These are phyloP conservation scores for button mushroom (Agaricus bisporus) DNA, from an alignment of 768 basidiomycete genomes.

Conservation along the genomic window DNA sequence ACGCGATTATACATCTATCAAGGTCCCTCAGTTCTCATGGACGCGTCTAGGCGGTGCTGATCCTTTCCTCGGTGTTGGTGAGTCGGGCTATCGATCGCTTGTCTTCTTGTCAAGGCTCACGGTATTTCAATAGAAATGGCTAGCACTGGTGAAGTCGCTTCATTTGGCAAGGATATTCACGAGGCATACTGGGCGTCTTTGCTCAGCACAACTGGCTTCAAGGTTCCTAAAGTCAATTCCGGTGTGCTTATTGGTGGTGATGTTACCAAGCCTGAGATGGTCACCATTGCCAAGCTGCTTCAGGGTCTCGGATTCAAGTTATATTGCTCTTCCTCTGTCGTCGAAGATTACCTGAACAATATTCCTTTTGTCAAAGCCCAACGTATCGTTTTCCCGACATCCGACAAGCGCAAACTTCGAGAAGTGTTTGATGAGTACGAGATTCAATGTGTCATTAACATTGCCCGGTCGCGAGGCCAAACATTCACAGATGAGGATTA, in stretches of 20 bases:
- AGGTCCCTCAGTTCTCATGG: slow-evolving; percentile 98
- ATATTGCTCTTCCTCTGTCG: slow-evolving; percentile 75
- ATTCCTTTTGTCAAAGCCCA: slow-evolving; percentile 75
- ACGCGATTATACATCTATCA: slow-evolving; percentile 91
- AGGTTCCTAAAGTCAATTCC: slow-evolving; percentile 73
- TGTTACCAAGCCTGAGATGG: slow-evolving; percentile 81
- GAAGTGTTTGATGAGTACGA: slow-evolving; percentile 93
- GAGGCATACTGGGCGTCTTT: slow-evolving; percentile 96
- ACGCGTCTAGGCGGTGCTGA: slow-evolving; percentile 93
- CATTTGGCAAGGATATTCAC: slow-evolving; percentile 88
- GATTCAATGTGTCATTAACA: slow-evolving; percentile 91
- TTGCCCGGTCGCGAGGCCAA: slow-evolving; percentile 72
- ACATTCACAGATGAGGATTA: slow-evolving; percentile 90
- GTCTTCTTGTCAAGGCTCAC: slow-evolving; percentile 3
- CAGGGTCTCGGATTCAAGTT: slow-evolving; percentile 91
- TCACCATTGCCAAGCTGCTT: slow-evolving; percentile 70
- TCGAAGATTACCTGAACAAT: slow-evolving; percentile 77
- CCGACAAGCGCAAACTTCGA: slow-evolving; percentile 92
- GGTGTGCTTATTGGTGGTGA: slow-evolving; percentile 95
- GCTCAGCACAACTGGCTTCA: slow-evolving; percentile 95
- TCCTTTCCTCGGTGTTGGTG: slow-evolving; percentile 93
- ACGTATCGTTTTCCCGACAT: slow-evolving; percentile 93
- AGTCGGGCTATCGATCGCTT: slow-evolving; percentile 23
- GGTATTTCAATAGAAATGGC: slow-evolving; percentile 73
- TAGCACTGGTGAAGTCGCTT: slow-evolving; percentile 95